Evolutionary conservation across 495 filamentous ascomycete genomes (phyloP), one percentile per base, ranked within the genome.

Genomic region (Ascodesmis nigricans): DNA sequence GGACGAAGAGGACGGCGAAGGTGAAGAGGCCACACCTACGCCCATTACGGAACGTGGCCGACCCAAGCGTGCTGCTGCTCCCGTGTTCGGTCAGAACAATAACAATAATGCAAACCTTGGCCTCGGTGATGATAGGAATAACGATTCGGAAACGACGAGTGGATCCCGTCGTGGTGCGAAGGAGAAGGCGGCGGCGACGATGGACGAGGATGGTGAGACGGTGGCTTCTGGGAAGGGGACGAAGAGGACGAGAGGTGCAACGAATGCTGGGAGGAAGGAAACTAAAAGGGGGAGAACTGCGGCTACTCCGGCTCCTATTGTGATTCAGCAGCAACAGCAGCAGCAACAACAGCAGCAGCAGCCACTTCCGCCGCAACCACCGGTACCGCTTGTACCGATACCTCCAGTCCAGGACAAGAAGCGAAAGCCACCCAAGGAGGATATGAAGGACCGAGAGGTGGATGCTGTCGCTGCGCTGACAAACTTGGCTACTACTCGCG

Each of bases 51-150:
- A 76, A 27, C 71, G 66, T 31, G 74, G 75, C 21, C 64, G 75
- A 29, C 75, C 75, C 4, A 62, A 65, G 21, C 64, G 75, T 32
- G 71, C 71, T 31, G 75, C 75, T 13, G 75, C 75, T 1, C 75
- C 75, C 4, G 69, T 63, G 0, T 80, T 80, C 55, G 75, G 73
- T 14, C 65, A 69, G 21, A 62, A 52, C 23, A 23, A 31, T 13
- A 46, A 28, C 20, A 46, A 59, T 18, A 39, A 36, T 21, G 55
- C 54, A 14, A 38, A 36, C 25, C 7, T 35, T 18, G 36, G 49
- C 5, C n/a, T n/a, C n/a, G 23, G 6, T 25, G 23, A 6, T 6
- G 18, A 21, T 25, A 37, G 21, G 17, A 30, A 30, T 20, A 13
- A 17, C 16, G 16, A 31, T 16, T 31, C 29, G 1, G 16, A 31